These are phyloP conservation scores for Mycena alexandri DNA, from an alignment of 768 basidiomycete genomes.

Conservation along the genomic window DNA sequence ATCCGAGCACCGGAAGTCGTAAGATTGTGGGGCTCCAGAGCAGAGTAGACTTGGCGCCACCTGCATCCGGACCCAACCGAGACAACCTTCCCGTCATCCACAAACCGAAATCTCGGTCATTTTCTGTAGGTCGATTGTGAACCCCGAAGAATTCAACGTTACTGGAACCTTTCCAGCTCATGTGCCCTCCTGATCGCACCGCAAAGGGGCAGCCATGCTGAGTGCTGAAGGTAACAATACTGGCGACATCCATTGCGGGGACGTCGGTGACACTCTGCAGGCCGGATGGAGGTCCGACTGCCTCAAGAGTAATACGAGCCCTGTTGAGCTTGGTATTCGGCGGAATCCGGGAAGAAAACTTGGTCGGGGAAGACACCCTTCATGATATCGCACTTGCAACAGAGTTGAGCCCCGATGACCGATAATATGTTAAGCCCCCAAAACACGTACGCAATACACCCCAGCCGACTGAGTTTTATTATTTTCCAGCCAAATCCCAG, in stretches of 20 bases:
- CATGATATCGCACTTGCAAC: slow-evolving; percentile 23
- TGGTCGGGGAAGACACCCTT: slow-evolving; percentile 22
- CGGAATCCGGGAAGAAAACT: slow-evolving; percentile 29
- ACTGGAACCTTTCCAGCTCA: slow-evolving; percentile 6
- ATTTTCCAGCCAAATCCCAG: slow-evolving; percentile 21
- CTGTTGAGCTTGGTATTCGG: slow-evolving; percentile 31
- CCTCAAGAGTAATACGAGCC: slow-evolving; percentile 26
- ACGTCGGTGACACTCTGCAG: slow-evolving; percentile 31
- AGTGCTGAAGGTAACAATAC: slow-evolving; percentile 21
- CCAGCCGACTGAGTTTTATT: slow-evolving; percentile 13
- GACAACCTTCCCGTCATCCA: slow-evolving; percentile 1
- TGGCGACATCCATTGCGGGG: slow-evolving; percentile 31
- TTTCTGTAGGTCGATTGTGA: slow-evolving; percentile 27
- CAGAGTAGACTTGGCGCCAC: slow-evolving; percentile 31
- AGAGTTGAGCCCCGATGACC: background rate
- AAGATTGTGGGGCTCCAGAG: slow-evolving; percentile 23
- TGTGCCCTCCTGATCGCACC: slow-evolving; percentile 34
- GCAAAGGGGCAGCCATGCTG: slow-evolving; percentile 30
- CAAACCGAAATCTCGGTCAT: slow-evolving; percentile 20
- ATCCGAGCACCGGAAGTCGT: slow-evolving; percentile 28
- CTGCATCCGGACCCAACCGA: slow-evolving; percentile 27
- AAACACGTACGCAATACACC: slow-evolving; percentile 20
- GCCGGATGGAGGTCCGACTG: slow-evolving; percentile 19
- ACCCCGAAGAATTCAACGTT: slow-evolving; percentile 25
- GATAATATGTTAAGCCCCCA: background rate